Evolutionary conservation across 495 filamentous ascomycete genomes (phyloP).

Genomic region (Ramalina peruviana): DNA sequence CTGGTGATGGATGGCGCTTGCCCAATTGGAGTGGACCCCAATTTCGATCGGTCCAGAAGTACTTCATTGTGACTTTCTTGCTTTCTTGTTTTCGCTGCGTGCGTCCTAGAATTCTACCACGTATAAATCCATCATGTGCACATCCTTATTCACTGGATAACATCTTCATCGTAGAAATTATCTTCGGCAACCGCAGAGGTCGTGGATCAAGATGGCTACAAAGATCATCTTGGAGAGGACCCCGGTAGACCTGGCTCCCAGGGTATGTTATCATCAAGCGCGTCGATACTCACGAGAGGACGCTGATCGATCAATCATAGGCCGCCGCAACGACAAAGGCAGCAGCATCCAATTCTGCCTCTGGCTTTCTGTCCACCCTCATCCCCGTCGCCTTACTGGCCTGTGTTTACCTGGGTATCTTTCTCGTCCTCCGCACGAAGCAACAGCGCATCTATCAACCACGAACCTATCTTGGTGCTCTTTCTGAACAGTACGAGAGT

Average conservation of each 20-base stretch:
- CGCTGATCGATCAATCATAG: not conserved
- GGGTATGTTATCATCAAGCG: not conserved
- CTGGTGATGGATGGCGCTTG: too few relatives aligned
- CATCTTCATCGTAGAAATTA: too few relatives aligned
- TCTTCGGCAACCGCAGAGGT: too few relatives aligned
- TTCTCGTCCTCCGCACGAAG: slow-evolving; percentile 60
- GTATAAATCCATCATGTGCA: too few relatives aligned
- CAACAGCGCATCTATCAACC: slow-evolving; percentile 72
- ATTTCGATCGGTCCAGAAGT: too few relatives aligned
- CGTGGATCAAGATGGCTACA: too few relatives aligned
- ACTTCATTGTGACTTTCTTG: too few relatives aligned
- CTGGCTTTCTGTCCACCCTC: slow-evolving; percentile 53
- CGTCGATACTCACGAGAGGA: not conserved
- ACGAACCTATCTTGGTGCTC: slow-evolving; percentile 65
- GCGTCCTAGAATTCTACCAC: too few relatives aligned
- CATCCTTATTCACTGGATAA: too few relatives aligned
- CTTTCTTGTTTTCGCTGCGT: too few relatives aligned
- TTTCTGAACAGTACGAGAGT: slow-evolving; percentile 40
- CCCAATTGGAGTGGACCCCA: too few relatives aligned
- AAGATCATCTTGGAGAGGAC: too few relatives aligned
- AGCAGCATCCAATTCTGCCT: not conserved
- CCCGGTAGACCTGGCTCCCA: not conserved
- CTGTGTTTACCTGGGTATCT: slow-evolving; percentile 47
- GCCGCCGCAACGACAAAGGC: not conserved
- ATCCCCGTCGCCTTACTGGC: slow-evolving; percentile 54